These are phyloP conservation scores for Aspergillus panamensis DNA, from an alignment of 495 filamentous ascomycete species.

Conservation along the genomic window DNA sequence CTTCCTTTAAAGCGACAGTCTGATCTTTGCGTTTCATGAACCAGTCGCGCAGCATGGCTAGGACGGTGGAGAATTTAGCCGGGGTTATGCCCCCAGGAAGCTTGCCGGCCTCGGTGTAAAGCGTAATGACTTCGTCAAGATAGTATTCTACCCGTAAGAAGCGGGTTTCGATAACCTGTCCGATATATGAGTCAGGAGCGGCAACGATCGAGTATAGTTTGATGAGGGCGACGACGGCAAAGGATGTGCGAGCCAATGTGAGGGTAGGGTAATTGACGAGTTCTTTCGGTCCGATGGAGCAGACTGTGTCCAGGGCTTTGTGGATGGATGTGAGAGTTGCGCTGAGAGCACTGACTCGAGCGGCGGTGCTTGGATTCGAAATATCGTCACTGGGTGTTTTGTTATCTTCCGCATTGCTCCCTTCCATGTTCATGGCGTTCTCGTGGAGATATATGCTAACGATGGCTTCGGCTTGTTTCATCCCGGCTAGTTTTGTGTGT, in stretches of 20 bases:
- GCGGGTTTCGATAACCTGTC: slow-evolving; percentile 70
- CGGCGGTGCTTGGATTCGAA: slow-evolving; percentile 48
- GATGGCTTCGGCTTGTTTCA: slow-evolving; percentile 40
- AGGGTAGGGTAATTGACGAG: slow-evolving; percentile 73
- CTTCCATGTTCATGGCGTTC: slow-evolving; percentile 71
- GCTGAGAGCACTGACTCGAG: slow-evolving; percentile 68
- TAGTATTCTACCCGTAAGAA: slow-evolving; percentile 74
- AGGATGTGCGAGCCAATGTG: slow-evolving; percentile 72
- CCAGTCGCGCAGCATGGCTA: slow-evolving; percentile 70
- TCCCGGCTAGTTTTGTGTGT: slow-evolving; percentile 18
- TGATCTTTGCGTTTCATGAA: slow-evolving; percentile 55
- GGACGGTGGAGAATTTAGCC: slow-evolving; percentile 71
- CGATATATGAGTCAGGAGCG: slow-evolving; percentile 63
- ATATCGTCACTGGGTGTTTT: slow-evolving; percentile 25
- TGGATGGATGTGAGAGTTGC: slow-evolving; percentile 71
- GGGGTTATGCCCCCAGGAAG: slow-evolving; percentile 66
- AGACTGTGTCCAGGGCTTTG: slow-evolving; percentile 66
- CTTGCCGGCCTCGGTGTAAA: slow-evolving; percentile 61
- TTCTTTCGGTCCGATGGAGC: slow-evolving; percentile 53
- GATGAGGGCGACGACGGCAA: slow-evolving; percentile 80
- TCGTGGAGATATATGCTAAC: slow-evolving; percentile 83
- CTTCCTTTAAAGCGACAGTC: slow-evolving; percentile 27
- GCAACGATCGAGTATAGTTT: slow-evolving; percentile 81
- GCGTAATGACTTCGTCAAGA: slow-evolving; percentile 61
- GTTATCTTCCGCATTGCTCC: slow-evolving; percentile 43